Base-by-base conservation (phyloP, 1,284 basidiomycete genomes). In the Xanthoconium separans region DNA sequence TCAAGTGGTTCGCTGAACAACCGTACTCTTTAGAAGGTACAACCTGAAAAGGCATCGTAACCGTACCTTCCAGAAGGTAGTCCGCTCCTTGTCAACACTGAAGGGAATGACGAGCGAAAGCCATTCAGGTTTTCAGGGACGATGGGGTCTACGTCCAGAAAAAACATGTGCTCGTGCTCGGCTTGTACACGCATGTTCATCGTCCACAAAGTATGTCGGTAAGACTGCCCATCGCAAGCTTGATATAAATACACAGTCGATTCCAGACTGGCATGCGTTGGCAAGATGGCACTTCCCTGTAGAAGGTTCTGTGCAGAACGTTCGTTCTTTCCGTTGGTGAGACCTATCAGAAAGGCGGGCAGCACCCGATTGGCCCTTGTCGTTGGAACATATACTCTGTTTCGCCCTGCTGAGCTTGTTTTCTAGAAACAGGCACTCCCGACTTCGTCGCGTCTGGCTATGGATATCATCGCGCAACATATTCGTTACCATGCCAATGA, bases 201-300 rank as follows among this genome's bases (percentile, higher is more conserved):
- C n/a, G n/a, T 6, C 34, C 13, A 6, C 33, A 16, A 34, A 8
- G 16, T 37, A 37, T 37, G 34, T 36, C n/a, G 34, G 34, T 16
- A 16, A n/a, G 34, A 36, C 34, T 15, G 7, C 8, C 16, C n/a
- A 37, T 9, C 15, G 16, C 9, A 37, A 4, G 8, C 9, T 37
- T 9, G 36, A 9, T 37, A 37, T 16, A 16, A 6, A 16, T 16
- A 37, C 4, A 18, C 4, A 16, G 6, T 13, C 31, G 11, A 4
- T 13, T 13, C 11, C 31, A 12, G 31, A 33, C 11, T 10, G 31
- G 3, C 18, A 42, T 44, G n/a, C 39, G 54, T 47, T 54, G 55
- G 55, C 43, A 43, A 27, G 33, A 10, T 57, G 58, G 33, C 46
- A 37, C 10, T 15, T 29, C 33, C 13, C 55, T 3, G 15, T 45